Evolutionary conservation across 1,284 basidiomycete species (phyloP), one percentile per base, ranked within the genome.

Genomic region (Cystobasidium sp.): DNA sequence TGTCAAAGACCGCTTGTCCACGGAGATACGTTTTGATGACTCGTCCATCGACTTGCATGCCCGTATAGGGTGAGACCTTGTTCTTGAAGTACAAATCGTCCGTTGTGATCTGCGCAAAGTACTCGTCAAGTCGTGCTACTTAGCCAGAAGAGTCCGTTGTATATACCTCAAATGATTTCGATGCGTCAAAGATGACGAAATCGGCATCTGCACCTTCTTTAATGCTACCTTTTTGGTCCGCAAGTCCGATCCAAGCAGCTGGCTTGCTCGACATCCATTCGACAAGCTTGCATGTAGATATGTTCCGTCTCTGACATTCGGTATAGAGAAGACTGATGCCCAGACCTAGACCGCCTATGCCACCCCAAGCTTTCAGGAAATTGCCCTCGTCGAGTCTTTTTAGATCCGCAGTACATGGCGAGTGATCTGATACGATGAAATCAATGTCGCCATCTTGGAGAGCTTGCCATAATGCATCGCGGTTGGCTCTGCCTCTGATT

Each of bases 391-490:
- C 88, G n/a, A 92, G 81, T 75, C 87, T 87, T 84, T 97, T 97
- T 75, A 97, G 84, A 79, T 90, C 88, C 39, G 87, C 85, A 12
- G 91, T 86, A 82, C 94, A 97, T 12, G 94, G 94, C 78, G 91
- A 93, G 81, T 97, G 94, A 83, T 97, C 94, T 64, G 92, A 94
- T 16, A 97, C 93, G 69, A 97, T 88, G 80, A 87, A 94, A 82
- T 95, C 91, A 78, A 97, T 93, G 47, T 88, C 86, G 1, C 91
- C 93, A 66, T 90, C 88, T 72, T 66, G 53, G 10, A 97, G 82
- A 0, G 91, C 93, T n/a, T 87, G 85, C 91, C 93, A 93, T 4
- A 97, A 84, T 52, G 82, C 80, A 56, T 90, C 88, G 75, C 89
- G 86, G 82, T 97, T 97, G 2, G 81, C 82, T 14, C 85, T 84